Percentiles rank a stretch among this genome's conserved stretches.
These are phyloP conservation scores for Colletotrichum acutatum DNA, from an alignment of 2,329 filamentous ascomycete species.

Conservation along the genomic window DNA sequence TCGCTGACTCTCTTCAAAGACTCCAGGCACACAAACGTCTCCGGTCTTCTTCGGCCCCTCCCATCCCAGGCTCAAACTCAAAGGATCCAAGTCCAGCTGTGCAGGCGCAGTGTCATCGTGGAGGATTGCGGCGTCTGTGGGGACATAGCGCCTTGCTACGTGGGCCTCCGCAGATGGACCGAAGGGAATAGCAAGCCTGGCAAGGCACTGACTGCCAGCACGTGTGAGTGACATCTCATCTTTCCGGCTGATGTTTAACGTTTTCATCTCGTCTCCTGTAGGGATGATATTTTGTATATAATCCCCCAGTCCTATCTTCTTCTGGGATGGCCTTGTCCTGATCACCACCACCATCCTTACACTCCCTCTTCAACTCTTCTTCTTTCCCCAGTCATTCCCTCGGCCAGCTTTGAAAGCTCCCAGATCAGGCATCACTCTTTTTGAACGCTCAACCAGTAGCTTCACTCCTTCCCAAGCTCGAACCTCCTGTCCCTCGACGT, in stretches of 20 bases:
- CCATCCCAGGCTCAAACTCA: not conserved
- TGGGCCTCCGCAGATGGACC: slow-evolving; percentile 30
- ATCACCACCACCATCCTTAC: slow-evolving; percentile 33
- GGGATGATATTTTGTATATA: slow-evolving; percentile 27
- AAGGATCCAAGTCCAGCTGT: slow-evolving; percentile 3
- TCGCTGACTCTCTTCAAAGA: not conserved
- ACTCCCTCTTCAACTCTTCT: slow-evolving; percentile 4
- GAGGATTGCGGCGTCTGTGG: slow-evolving; percentile 22
- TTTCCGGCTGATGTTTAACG: slow-evolving; percentile 8
- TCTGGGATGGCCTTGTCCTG: not conserved
- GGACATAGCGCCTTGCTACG: slow-evolving; percentile 18
- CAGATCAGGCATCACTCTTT: slow-evolving; percentile 31
- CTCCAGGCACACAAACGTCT: not conserved
- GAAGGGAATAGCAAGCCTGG: slow-evolving; percentile 3
- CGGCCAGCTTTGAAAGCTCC: slow-evolving; percentile 34
- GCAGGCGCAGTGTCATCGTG: slow-evolving; percentile 6
- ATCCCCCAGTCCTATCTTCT: slow-evolving; percentile 10
- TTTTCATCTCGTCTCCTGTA: slow-evolving; percentile 21
- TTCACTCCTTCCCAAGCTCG: slow-evolving; percentile 34
- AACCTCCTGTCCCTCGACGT: slow-evolving; percentile 16
- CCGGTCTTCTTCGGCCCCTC: not conserved
- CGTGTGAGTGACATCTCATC: slow-evolving; percentile 28
- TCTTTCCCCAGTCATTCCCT: slow-evolving; percentile 21
- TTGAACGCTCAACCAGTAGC: slow-evolving; percentile 21
- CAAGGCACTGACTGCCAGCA: not conserved